Percentiles rank a stretch among this genome's conserved stretches.
These are phyloP conservation scores for Pythium utonaiense DNA, from an alignment of 352 stramenopile genomes.

Conservation along the genomic window DNA sequence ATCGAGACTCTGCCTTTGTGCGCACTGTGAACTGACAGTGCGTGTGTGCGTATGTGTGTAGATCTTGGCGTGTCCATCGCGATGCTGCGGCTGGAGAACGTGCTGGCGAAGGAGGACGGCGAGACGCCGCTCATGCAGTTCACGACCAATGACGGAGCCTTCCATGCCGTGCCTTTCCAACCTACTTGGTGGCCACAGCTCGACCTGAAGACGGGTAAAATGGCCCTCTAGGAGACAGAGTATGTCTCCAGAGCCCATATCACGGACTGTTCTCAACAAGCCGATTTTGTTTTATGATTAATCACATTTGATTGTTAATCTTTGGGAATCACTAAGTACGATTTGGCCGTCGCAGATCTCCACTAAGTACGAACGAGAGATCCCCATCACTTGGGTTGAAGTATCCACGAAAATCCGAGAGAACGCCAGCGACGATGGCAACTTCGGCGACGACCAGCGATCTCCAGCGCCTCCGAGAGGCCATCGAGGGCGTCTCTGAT, in stretches of 20 bases:
- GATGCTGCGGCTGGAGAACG: conserved; percentile 77
- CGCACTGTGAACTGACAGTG: not conserved
- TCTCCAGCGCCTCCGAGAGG: conserved; percentile 15
- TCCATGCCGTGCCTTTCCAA: conserved; percentile 67
- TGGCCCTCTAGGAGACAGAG: conserved; percentile 63
- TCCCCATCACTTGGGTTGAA: conserved; percentile 12
- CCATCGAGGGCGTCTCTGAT: conserved; percentile 14
- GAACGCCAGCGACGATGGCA: conserved; percentile 4
- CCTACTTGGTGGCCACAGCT: conserved; percentile 72
- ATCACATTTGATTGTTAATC: too few species aligned
- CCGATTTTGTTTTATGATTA: not conserved
- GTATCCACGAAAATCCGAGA: not conserved
- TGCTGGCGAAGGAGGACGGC: conserved; percentile 46
- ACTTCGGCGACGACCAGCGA: conserved; percentile 7
- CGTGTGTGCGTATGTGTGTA: conserved; percentile 4
- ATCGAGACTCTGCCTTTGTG: not conserved
- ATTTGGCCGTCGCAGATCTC: not conserved
- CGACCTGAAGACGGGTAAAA: conserved; percentile 73
- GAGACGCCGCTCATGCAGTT: conserved; percentile 50
- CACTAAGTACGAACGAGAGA: conserved; percentile 14
- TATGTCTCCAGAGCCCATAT: not conserved
- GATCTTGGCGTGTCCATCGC: conserved; percentile 50
- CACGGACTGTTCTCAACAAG: not conserved
- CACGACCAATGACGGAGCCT: conserved; percentile 56
- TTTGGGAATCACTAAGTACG: conserved; percentile 15